Conservation (phyloP, 345 rosid species). For the Sonneratia alba region DNA sequence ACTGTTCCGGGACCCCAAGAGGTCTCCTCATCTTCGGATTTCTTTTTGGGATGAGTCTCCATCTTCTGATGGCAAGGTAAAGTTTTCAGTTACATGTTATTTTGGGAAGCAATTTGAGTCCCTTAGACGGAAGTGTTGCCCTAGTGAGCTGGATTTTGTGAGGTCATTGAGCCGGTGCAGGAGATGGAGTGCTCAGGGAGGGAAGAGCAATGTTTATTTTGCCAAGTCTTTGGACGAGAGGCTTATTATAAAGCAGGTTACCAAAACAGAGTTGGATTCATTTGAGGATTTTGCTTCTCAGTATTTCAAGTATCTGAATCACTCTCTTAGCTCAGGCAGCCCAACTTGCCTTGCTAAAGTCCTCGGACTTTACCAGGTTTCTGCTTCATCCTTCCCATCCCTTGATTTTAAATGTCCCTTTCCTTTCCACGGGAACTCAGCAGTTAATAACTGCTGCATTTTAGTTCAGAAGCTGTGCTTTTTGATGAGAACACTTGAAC, state of each 20-base stretch:
- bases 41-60: slow-evolving; percentile 59
- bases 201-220: slow-evolving; percentile 92
- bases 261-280: slow-evolving; percentile 79
- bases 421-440: not conserved
- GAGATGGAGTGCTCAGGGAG: slow-evolving; percentile 96
- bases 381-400: not conserved
- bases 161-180: slow-evolving; percentile 82
- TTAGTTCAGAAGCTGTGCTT: too few relatives aligned
- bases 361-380: slow-evolving; percentile 96
- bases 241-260: slow-evolving; percentile 89
- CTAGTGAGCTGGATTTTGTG: slow-evolving; percentile 64
- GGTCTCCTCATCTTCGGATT: slow-evolving; percentile 68
- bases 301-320: slow-evolving; percentile 71
- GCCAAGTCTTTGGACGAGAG: slow-evolving; percentile 93
- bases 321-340: slow-evolving; percentile 56
- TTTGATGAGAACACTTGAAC: too few relatives aligned
- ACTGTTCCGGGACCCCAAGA: slow-evolving; percentile 38
- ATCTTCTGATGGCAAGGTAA: slow-evolving; percentile 53
- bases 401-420: slow-evolving; percentile 8
- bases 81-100: slow-evolving; percentile 83
- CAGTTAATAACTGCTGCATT: too few relatives aligned
- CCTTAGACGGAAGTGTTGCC: slow-evolving; percentile 75
- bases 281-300: slow-evolving; percentile 80
- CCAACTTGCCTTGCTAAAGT: slow-evolving; percentile 98
- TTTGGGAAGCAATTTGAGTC: slow-evolving; percentile 77